Conservation (phyloP, 345 rosid genomes). For the Limnanthes douglasii region DNA sequence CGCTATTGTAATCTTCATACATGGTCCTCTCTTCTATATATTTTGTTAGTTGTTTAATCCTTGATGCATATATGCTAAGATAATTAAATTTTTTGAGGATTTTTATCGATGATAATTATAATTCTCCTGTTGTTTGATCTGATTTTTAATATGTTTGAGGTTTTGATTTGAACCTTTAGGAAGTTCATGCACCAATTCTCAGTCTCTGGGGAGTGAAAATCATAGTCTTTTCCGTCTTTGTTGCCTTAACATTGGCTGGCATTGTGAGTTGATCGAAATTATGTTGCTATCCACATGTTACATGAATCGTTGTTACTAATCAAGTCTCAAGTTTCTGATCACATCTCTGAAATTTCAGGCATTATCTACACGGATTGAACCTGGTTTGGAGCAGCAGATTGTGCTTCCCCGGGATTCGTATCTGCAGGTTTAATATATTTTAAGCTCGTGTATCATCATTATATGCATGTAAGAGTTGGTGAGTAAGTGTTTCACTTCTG, state of each 20-base stretch:
- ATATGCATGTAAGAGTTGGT: too few relatives aligned
- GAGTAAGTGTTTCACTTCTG: conserved; percentile 8
- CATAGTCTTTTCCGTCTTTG: conserved; percentile 53
- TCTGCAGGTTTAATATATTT: conserved; percentile 58
- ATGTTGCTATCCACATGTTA: not conserved
- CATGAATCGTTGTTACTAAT: too few relatives aligned
- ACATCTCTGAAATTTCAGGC: too few relatives aligned
- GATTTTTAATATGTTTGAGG: conserved; percentile 4
- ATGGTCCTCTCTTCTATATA: conserved; percentile 4
- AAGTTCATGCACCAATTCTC: conserved; percentile 76
- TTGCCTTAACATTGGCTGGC: conserved; percentile 66
- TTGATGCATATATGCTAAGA: not conserved
- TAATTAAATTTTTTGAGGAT: too few relatives aligned
- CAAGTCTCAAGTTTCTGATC: too few relatives aligned
- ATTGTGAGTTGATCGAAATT: conserved; percentile 41
- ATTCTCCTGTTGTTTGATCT: not conserved
- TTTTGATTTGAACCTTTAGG: conserved; percentile 26
- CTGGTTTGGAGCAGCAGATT: conserved; percentile 92
- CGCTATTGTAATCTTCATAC: too few relatives aligned
- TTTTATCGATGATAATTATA: not conserved
- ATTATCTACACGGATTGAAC: conserved; percentile 68
- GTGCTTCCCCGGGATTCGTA: conserved; percentile 95
- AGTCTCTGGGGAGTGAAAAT: conserved; percentile 73
- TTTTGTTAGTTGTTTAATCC: not conserved
- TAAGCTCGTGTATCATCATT: conserved; percentile 3